These are phyloP conservation scores for Russula vinacea DNA, from an alignment of 768 basidiomycete genomes.

Conservation along the genomic window DNA sequence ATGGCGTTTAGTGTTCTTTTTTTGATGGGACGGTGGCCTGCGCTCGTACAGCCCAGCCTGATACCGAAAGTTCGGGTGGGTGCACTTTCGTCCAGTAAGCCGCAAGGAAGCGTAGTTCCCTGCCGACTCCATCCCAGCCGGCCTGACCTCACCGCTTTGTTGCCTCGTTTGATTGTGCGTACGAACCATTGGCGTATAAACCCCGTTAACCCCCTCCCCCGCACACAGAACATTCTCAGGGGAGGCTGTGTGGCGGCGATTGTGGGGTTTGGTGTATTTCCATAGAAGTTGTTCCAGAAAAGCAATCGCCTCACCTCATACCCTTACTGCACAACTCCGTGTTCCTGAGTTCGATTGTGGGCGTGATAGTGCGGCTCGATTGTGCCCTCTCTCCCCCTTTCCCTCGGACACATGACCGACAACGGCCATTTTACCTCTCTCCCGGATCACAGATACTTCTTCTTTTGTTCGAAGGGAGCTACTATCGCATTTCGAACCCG, in stretches of 20 bases:
- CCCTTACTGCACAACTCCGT: conserved; percentile 77
- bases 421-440: neutral
- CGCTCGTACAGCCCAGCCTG: neutral
- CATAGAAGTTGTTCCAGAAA: conserved; percentile 71
- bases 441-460: conserved; percentile 70
- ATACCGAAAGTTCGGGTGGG: conserved; percentile 30
- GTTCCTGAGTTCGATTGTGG: conserved; percentile 76
- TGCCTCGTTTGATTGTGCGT: conserved; percentile 70
- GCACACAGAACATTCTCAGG: conserved; percentile 63
- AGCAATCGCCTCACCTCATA: conserved; percentile 66
- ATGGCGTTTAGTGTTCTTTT: conserved; percentile 52
- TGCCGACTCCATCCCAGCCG: conserved; percentile 79
- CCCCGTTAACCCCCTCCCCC: neutral
- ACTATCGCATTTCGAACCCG: conserved; percentile 67
- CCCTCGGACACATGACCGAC: neutral
- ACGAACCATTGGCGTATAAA: neutral
- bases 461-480: conserved; percentile 57
- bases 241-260: conserved; percentile 82
- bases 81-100: conserved; percentile 5
- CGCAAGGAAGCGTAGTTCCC: conserved; percentile 50
- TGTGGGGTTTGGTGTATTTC: conserved; percentile 70
- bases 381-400: neutral
- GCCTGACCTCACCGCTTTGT: conserved; percentile 70
- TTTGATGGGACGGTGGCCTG: neutral
- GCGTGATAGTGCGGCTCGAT: conserved; percentile 51